Evolutionary conservation across 2,329 filamentous ascomycete genomes (phyloP).

Genomic region (Verticillium nubilum): DNA sequence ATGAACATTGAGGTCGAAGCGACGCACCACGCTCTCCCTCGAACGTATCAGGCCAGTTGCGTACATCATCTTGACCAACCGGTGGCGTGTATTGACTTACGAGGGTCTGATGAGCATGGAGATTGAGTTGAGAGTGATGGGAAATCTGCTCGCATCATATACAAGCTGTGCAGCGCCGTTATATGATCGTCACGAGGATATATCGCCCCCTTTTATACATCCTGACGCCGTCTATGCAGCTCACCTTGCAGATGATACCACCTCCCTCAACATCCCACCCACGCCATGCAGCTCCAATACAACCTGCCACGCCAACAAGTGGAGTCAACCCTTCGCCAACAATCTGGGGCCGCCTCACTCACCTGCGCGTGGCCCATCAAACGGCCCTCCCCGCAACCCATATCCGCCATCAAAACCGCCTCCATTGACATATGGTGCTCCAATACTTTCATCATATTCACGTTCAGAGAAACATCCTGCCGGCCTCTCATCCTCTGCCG

Average conservation of each 20-base stretch:
- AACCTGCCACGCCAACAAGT: neutral
- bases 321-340: neutral
- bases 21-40: neutral
- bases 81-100: too few species aligned
- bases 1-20: neutral
- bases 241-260: neutral
- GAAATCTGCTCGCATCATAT: neutral
- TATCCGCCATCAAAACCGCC: neutral
- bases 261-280: neutral
- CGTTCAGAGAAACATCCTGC: too few species aligned
- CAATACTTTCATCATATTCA: too few species aligned
- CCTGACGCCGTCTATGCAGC: neutral
- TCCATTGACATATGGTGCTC: neutral
- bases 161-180: neutral
- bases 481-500: too few species aligned
- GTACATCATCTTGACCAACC: neutral
- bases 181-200: neutral
- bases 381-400: neutral
- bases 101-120: too few species aligned
- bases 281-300: neutral
- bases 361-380: neutral
- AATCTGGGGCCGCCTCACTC: neutral
- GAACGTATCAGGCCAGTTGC: slow-evolving; percentile 5
- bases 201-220: neutral
- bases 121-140: neutral